A percentile compares a stretch with the other conserved stretches of the same genome.
These are phyloP conservation scores for Hapsidospora chrysogenum DNA, from an alignment of 495 filamentous ascomycete genomes.

Conservation along the genomic window DNA sequence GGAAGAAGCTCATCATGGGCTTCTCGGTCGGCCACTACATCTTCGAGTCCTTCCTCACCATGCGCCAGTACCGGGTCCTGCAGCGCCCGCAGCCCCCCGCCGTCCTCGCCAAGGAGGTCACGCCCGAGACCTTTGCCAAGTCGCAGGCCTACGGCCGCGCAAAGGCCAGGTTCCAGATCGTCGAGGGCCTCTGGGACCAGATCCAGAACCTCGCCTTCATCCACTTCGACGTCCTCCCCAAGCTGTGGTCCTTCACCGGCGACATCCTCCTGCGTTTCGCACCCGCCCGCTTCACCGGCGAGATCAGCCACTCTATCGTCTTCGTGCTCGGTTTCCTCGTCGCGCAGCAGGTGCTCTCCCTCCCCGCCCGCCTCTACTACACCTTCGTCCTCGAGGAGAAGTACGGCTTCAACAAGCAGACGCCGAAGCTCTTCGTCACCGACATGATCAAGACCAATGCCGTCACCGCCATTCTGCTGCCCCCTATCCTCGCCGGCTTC, in stretches of 20 bases:
- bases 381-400: conserved; percentile 92
- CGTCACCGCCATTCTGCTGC: conserved; percentile 58
- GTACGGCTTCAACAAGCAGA: conserved; percentile 98
- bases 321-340: conserved; percentile 82
- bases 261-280: conserved; percentile 52
- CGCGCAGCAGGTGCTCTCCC: conserved; percentile 54
- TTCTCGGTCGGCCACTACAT: conserved; percentile 81
- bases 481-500: conserved; percentile 79
- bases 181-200: conserved; percentile 69
- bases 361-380: conserved; percentile 79
- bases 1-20: conserved; percentile 89
- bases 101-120: conserved; percentile 70
- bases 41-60: conserved; percentile 69
- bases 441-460: conserved; percentile 87
- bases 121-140: conserved; percentile 84
- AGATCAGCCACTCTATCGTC: conserved; percentile 83
- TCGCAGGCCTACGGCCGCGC: conserved; percentile 92
- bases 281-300: conserved; percentile 66
- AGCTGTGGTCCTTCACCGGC: conserved; percentile 74
- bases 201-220: conserved; percentile 75
- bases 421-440: conserved; percentile 68
- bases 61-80: conserved; percentile 76
- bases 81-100: conserved; percentile 63
- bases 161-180: conserved; percentile 75
- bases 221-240: conserved; percentile 77